Base-by-base conservation (phyloP, 257 asterid species). In the Solanum infundibuliforme region DNA sequence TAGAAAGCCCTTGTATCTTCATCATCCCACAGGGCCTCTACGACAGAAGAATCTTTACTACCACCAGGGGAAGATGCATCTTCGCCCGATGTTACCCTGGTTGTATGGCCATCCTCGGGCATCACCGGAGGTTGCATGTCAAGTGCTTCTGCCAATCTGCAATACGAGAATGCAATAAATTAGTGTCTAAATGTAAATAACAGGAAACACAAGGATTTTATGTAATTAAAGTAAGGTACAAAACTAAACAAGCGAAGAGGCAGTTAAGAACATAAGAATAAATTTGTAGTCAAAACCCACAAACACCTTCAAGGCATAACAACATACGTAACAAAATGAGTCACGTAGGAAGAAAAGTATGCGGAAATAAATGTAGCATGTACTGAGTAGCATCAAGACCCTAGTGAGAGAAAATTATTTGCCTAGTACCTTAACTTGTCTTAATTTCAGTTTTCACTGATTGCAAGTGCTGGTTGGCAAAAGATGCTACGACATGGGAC, bases 71-170 rank as follows among this genome's bases (percentile, higher is more conserved):
- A 95, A 73, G 94, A 91, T 87, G 88, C 92, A 87, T 96, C 98
- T 89, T 96, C 98, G 87, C 97, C 99, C 69, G 98, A 94, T 87
- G 98, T 92, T 90, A 97, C 93, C 91, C 99, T 94, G 88, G 99
- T 97, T 72, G 99, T 97, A 91, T 94, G 98, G 86, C 98, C 95
- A 92, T 97, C 99, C 93, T 96, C 99, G 7, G 99, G 99, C 99
- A 97, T 94, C 90, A 92, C 95, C 31, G 98, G 99, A 91, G 98
- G 98, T 88, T 96, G 98, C 95, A 94, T 92, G 91, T 97, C 99
- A 72, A 97, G 95, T 86, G 99, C 98, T 92, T 97, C 99, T 21
- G 99, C 98, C 88, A 97, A 93, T 81, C 99, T 97, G 89, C 90
- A 93, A 55, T 72, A 90, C 43, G 18, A 84, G 69, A 46, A 48